Evolutionary conservation across 2,329 filamentous ascomycete genomes (phyloP), one percentile per base, ranked within the genome.

Genomic region (Ilyonectria sp.): DNA sequence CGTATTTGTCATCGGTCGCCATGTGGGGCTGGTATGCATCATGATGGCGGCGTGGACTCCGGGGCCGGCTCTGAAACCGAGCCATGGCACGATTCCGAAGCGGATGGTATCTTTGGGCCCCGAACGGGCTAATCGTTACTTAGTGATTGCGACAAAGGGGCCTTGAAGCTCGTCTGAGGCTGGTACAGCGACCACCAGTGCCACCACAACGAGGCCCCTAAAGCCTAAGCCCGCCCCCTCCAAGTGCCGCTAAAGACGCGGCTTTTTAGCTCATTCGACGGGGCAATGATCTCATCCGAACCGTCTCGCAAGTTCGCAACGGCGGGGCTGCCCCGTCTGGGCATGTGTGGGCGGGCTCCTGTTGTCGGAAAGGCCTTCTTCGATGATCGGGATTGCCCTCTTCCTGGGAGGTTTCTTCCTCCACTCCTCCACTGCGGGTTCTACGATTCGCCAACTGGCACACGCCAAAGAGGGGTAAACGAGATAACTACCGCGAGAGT

Each of bases 231-330:
- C 31, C 11, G 31, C 31, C 11, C 11, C 31, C 31, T 33, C 37
- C 37, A 40, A 40, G 37, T 6, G 44, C 19, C 67, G 60, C 63
- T 59, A 63, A 61, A 26, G 31, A 57, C 60, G 53, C 68, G 60
- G 56, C 54, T 69, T 59, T 69, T 64, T 74, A 69, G 71, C 60
- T 60, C 53, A 53, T 74, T 52, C 56, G 46, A 73, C 37, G 71
- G 71, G 71, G 64, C 71, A 49, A 71, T 71, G 69, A 71, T 71
- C 69, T 71, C 69, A 71, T 71, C 54, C 44, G 44, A 43, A 37
- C 44, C 59, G 47, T 50, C 40, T 43, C 15, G 5, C 15, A 17
- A 17, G 47, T 17, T 43, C 15, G 5, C 15, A 17, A 6, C 15
- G 40, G 7, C 40, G 15, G 40, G 15, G 40, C 19, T n/a, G n/a